Evolutionary conservation across 1,284 basidiomycete species (phyloP).

Genomic region (Sanghuangporus sanghuang): DNA sequence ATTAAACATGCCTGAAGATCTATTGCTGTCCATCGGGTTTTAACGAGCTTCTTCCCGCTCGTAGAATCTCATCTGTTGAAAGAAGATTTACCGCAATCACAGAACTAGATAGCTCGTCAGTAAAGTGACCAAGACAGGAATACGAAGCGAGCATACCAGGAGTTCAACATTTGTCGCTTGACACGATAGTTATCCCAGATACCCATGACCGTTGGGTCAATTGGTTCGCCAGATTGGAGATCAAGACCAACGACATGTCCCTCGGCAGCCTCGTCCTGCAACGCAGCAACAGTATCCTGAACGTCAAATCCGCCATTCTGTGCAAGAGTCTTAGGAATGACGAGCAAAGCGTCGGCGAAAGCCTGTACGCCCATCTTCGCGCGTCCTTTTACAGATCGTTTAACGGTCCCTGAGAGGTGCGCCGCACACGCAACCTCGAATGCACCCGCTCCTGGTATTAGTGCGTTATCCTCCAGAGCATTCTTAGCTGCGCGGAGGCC

Average conservation of each 20-base stretch:
- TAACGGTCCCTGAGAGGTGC: conserved; percentile 75
- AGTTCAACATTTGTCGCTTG: conserved; percentile 98
- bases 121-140: conserved; percentile 15
- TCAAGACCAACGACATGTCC: conserved; percentile 91
- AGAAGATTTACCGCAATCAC: conserved; percentile 97
- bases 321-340: conserved; percentile 96
- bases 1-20: conserved; percentile 8
- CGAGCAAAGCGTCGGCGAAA: conserved; percentile 90
- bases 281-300: conserved; percentile 87
- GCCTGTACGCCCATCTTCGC: conserved; percentile 97
- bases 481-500: conserved; percentile 97
- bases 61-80: conserved; percentile 92
- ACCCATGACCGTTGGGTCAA: conserved; percentile 92
- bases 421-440: conserved; percentile 95
- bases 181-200: conserved; percentile 99
- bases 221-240: conserved; percentile 90
- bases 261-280: conserved; percentile 94
- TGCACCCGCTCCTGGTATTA: conserved; percentile 94
- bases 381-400: conserved; percentile 90
- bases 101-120: conserved; percentile 51
- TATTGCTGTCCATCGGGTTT: conserved; percentile 73
- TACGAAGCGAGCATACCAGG: conserved; percentile 55
- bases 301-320: conserved; percentile 98
- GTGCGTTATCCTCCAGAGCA: conserved; percentile 83
- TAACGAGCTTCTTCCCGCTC: conserved; percentile 87